Percentiles rank a stretch among this genome's conserved stretches.
Conservation (phyloP, 129 eudicot genomes). For the Lactuca sativa region DNA sequence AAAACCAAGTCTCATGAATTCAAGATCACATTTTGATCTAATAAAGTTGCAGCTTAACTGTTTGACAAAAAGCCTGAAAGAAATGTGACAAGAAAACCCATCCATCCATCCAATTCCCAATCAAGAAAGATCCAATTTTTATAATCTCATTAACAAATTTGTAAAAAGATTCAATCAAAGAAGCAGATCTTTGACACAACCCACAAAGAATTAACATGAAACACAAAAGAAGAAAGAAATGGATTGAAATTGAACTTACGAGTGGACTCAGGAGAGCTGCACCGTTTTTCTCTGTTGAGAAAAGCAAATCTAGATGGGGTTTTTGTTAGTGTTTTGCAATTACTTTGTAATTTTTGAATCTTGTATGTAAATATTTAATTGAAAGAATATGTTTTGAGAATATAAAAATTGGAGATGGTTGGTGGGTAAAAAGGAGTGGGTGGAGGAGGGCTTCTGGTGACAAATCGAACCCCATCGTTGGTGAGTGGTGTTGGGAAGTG, state of each 20-base stretch:
- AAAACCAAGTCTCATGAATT: background rate
- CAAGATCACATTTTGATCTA: constrained; percentile 27
- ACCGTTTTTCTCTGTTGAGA: constrained; percentile 2
- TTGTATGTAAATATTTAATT: constrained; percentile 14
- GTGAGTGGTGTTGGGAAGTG: constrained; percentile 50
- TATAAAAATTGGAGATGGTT: constrained; percentile 16
- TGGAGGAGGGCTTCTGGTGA: constrained; percentile 39
- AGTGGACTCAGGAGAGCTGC: constrained; percentile 25
- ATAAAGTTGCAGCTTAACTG: constrained; percentile 25
- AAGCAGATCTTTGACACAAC: constrained; percentile 5
- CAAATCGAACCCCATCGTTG: constrained; percentile 60
- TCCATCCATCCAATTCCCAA: constrained; percentile 6
- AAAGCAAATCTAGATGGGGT: constrained; percentile 38
- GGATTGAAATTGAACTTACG: constrained; percentile 28
- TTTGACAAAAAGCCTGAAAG: constrained; percentile 25
- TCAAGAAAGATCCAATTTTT: constrained; percentile 29
- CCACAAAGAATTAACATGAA: background rate
- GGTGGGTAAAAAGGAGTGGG: constrained; percentile 43
- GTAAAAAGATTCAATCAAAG: background rate
- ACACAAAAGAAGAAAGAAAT: constrained; percentile 9
- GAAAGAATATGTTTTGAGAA: background rate
- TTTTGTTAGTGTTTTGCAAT: constrained; percentile 11
- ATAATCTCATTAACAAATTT: constrained; percentile 7
- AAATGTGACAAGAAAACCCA: constrained; percentile 9
- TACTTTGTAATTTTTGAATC: background rate